Evolutionary conservation across 805 yeast species (phyloP), one percentile per base, ranked within the genome.

Genomic region (Saccharomycopsis malanga): DNA sequence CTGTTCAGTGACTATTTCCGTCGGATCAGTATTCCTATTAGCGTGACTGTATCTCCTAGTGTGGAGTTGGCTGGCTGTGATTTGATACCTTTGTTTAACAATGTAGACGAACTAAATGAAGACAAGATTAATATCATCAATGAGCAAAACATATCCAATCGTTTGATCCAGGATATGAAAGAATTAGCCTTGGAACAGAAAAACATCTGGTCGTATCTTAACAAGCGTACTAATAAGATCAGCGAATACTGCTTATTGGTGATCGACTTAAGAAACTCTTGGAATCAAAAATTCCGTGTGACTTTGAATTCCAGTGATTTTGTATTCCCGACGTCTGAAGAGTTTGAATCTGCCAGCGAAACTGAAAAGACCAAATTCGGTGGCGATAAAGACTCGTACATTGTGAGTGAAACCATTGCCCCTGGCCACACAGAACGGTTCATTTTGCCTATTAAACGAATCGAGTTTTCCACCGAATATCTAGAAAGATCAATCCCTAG

Each of bases 201-300:
- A 12, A 45, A 40, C 21, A 48, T 50, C 32, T 50, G 54, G 55
- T 35, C 51, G 10, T 52, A 52, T 34, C 57, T 71, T 53, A 54
- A 61, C 5, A 46, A 43, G 4, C 49, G 61, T 30, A 63, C 62
- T 4, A 60, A 66, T 18, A 64, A 63, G 5, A 60, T 71, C 43
- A 65, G 75, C 2, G 79, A 77, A 42, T 86, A 73, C 60, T 80
- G 83, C 53, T 63, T 83, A 40, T 65, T 84, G 45, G 70, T 87
- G 1, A 57, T 91, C 12, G 98, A 93, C 60, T 63, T 93, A 48
- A 73, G 87, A 54, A 91, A 93, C 60, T 72, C 84, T 2, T 89
- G 96, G 93, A 71, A 74, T 4, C 81, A 80, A 42, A 72, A 73
- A 24, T 62, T 77, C 49, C 55, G 58, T 6, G 58, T 70, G 3